Conservation (phyloP, 2,329 filamentous ascomycete species). For the Alternaria novae-zelandiae region DNA sequence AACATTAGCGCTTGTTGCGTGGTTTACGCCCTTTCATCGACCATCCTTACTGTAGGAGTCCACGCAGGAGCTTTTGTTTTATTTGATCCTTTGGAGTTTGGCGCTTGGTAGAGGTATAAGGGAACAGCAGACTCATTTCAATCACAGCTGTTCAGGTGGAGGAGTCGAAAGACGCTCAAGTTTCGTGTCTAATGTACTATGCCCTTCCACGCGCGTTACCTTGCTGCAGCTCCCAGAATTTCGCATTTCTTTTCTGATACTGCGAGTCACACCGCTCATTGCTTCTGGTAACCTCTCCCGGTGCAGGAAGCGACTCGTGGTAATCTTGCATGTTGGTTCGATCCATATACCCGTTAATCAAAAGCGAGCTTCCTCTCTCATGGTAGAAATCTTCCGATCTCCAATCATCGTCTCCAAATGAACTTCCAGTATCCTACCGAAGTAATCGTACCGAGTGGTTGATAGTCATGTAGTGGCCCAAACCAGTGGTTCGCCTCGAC, state of each 20-base stretch:
- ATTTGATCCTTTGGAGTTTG: not conserved
- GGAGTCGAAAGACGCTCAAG: not conserved
- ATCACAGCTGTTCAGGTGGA: not conserved
- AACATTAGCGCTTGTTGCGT: constrained; percentile 2
- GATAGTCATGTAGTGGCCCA: not conserved
- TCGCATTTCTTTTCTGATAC: not conserved
- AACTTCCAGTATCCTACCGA: not conserved
- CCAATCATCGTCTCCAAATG: not conserved
- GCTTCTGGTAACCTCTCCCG: not conserved
- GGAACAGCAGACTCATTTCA: not conserved
- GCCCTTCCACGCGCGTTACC: not conserved
- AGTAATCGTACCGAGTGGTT: not conserved
- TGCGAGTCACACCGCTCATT: not conserved
- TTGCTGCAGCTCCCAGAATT: not conserved
- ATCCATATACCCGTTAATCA: not conserved
- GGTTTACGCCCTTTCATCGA: constrained; percentile 1
- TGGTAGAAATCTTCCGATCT: not conserved
- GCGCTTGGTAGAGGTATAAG: not conserved
- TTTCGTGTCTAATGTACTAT: not conserved
- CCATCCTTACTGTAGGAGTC: not conserved
- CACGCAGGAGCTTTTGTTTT: not conserved
- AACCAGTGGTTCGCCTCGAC: not conserved
- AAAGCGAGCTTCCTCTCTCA: not conserved
- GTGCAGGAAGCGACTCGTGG: not conserved
- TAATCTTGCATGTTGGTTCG: not conserved